Percentiles rank a stretch among this genome's conserved stretches.
Evolutionary conservation across 2,329 filamentous ascomycete genomes (phyloP).

Genomic region (Verticillium nubilum): DNA sequence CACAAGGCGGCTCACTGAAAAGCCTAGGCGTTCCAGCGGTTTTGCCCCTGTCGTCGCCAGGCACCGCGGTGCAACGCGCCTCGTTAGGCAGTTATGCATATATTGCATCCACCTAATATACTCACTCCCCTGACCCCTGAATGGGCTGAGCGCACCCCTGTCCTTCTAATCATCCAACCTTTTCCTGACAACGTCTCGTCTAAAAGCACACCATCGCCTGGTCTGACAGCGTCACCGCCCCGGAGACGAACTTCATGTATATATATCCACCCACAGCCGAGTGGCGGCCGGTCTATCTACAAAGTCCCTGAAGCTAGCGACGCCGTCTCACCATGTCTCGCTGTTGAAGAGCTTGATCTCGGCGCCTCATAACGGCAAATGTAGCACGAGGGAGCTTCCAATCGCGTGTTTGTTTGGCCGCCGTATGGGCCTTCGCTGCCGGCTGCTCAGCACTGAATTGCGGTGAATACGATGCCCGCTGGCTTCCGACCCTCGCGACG

Average conservation of each 20-base stretch:
- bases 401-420: background rate
- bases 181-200: background rate
- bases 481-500: no score
- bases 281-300: background rate
- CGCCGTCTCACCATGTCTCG: background rate
- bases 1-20: background rate
- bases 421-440: no score
- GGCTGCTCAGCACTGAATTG: no score
- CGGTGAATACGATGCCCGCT: no score
- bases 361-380: background rate
- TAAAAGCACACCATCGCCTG: background rate
- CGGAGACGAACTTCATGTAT: background rate
- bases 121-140: background rate
- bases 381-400: background rate
- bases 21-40: no score
- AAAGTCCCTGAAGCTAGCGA: background rate
- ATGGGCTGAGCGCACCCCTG: background rate
- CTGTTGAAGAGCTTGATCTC: background rate
- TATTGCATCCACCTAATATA: background rate
- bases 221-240: background rate
- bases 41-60: no score
- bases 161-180: background rate
- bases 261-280: background rate
- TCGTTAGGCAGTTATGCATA: background rate
- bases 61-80: no score